Evolutionary conservation across 352 stramenopile species (phyloP).

Genomic region (Globisporangium uncinulatum): DNA sequence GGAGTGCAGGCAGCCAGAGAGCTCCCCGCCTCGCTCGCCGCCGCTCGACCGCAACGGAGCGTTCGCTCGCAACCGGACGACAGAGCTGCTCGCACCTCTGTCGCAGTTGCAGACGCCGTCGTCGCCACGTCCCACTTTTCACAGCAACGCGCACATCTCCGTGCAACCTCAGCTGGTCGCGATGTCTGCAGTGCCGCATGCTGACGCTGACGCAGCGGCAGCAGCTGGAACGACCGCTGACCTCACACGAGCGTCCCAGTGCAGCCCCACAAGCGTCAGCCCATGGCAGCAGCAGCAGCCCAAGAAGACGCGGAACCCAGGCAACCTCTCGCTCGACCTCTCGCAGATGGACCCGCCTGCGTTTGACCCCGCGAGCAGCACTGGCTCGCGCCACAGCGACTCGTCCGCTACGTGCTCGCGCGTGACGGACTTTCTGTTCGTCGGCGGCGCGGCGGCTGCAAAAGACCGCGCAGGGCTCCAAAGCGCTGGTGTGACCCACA

Average conservation of each 20-base stretch:
- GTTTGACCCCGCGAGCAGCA: constrained; percentile 17
- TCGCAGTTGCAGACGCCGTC: neutral
- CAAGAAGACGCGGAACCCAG: constrained; percentile 66
- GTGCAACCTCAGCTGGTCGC: constrained; percentile 17
- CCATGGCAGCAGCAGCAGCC: constrained; percentile 6
- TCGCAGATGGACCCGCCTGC: constrained; percentile 58
- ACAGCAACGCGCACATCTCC: constrained; percentile 7
- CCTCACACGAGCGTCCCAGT: neutral
- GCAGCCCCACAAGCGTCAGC: neutral
- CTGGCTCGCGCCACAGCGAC: constrained; percentile 36
- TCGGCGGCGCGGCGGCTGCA: constrained; percentile 73
- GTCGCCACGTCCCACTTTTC: constrained; percentile 6
- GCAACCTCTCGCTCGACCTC: constrained; percentile 77
- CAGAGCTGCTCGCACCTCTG: constrained; percentile 7
- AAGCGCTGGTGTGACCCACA: constrained; percentile 78
- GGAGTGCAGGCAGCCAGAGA: constrained; percentile 5
- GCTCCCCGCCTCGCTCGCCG: constrained; percentile 2
- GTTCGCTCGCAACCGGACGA: constrained; percentile 2
- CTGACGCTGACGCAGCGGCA: no score
- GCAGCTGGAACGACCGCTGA: no score
- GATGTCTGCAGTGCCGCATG: neutral
- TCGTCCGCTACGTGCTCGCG: constrained; percentile 70
- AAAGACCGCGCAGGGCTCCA: constrained; percentile 70
- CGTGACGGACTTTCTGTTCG: constrained; percentile 85
- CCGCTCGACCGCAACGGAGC: neutral